phyloP scores from a whole-genome alignment of 176 grass and related monocot genomes.

The Alloteropsis semialata region DNA sequence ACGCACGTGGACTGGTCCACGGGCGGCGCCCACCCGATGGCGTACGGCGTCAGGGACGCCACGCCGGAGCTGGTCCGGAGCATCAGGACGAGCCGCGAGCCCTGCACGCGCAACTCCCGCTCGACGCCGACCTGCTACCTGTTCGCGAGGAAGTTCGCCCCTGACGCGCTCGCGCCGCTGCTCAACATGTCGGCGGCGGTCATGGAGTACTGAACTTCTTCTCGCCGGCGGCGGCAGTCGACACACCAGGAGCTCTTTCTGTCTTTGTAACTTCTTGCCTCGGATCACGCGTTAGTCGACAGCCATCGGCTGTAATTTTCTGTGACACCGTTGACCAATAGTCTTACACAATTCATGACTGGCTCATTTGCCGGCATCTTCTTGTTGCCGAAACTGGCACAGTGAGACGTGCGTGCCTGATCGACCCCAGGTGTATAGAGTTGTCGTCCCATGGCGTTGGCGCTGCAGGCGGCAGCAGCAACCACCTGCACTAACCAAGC shows the following conservation, averaged over 20 bases:
- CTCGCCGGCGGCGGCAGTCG: neutral
- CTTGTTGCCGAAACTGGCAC: constrained; percentile 21
- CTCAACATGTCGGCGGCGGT: constrained; percentile 63
- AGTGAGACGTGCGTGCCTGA: neutral
- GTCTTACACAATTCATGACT: neutral
- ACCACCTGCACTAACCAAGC: neutral
- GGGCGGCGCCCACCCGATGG: constrained; percentile 62
- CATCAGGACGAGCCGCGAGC: constrained; percentile 44
- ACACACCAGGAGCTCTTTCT: neutral
- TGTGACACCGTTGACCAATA: neutral
- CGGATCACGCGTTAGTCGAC: neutral
- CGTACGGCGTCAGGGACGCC: constrained; percentile 39
- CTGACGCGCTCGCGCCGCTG: constrained; percentile 51
- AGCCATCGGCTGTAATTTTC: neutral
- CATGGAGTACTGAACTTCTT: constrained; percentile 43
- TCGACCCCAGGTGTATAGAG: neutral
- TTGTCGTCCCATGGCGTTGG: constrained; percentile 11
- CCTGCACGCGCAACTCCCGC: constrained; percentile 58
- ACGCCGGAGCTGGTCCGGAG: constrained; percentile 45
- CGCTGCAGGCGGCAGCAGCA: neutral
- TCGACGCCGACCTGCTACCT: constrained; percentile 57
- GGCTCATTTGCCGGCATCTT: constrained; percentile 4
- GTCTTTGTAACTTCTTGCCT: neutral
- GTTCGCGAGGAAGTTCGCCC: constrained; percentile 82
- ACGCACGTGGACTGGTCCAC: constrained; percentile 75